Conservation (phyloP, 768 basidiomycete species). For the Suillus bovinus region DNA sequence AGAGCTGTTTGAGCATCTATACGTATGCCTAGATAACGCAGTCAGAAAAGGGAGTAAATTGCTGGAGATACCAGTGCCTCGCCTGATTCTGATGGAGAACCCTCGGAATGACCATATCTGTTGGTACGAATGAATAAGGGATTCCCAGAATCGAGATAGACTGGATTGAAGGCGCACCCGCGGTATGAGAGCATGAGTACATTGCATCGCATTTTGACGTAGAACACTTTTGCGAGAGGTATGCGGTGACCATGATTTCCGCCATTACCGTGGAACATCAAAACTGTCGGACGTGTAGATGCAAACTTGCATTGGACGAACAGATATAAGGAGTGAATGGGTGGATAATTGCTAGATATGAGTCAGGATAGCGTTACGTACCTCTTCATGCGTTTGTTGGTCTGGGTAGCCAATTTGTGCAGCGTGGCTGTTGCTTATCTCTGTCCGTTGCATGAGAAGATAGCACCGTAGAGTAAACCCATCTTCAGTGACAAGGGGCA, state of each 20-base stretch:
- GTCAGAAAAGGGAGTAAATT: background rate
- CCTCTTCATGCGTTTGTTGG: constrained; percentile 59
- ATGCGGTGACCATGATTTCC: constrained; percentile 89
- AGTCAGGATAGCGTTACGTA: constrained; percentile 27
- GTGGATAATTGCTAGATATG: background rate
- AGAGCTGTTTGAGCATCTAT: constrained; percentile 86
- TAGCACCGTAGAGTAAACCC: constrained; percentile 73
- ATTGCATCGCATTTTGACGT: constrained; percentile 82
- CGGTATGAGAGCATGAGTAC: constrained; percentile 94
- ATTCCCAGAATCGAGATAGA: background rate
- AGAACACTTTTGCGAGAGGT: constrained; percentile 84
- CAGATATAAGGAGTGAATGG: background rate
- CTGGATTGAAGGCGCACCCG: constrained; percentile 52
- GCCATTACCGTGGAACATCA: constrained; percentile 94
- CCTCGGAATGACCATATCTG: constrained; percentile 89
- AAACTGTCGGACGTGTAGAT: constrained; percentile 70
- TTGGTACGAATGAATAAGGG: background rate
- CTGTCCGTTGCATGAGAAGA: constrained; percentile 64
- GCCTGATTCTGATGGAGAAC: constrained; percentile 85
- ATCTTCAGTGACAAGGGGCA: constrained; percentile 74
- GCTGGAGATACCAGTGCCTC: constrained; percentile 3
- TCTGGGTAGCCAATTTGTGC: constrained; percentile 36
- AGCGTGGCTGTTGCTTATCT: constrained; percentile 39
- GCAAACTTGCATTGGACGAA: constrained; percentile 34
- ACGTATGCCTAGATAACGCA: constrained; percentile 55